Conservation (phyloP, 2,329 filamentous ascomycete genomes). For the Xylogone sp. region DNA sequence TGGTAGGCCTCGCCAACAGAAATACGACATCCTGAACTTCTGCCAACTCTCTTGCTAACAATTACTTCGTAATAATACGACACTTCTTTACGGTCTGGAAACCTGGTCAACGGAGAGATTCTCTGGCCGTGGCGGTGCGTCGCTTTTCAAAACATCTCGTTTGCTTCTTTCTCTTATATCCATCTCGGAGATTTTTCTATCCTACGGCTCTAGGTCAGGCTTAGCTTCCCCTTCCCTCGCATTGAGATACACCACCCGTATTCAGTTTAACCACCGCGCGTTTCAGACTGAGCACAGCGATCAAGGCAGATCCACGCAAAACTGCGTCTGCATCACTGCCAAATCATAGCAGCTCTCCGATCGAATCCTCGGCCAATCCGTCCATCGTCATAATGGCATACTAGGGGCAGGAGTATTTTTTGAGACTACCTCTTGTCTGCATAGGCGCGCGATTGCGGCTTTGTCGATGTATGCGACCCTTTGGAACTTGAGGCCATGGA, state of each 20-base stretch:
- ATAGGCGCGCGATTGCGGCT: conserved; percentile 10
- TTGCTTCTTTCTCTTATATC: no score
- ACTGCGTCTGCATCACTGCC: background rate
- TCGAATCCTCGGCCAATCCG: conserved; percentile 7
- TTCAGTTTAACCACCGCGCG: background rate
- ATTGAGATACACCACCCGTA: background rate
- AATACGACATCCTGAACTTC: no score
- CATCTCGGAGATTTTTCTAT: no score
- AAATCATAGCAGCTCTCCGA: conserved; percentile 3
- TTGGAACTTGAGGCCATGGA: conserved; percentile 22
- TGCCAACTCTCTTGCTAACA: no score
- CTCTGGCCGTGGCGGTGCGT: no score
- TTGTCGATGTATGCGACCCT: conserved; percentile 19
- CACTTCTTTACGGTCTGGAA: no score
- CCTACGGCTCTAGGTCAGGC: no score
- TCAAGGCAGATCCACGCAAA: background rate
- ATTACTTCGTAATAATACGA: no score
- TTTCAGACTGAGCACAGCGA: background rate
- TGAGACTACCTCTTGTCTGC: conserved; percentile 12
- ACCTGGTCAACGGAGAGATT: no score
- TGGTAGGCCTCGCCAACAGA: no score
- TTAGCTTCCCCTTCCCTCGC: no score
- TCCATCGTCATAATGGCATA: conserved; percentile 20
- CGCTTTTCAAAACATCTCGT: no score
- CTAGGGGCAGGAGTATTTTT: conserved; percentile 14